Evolutionary conservation across 176 grass and related monocot genomes (phyloP), one percentile per base, ranked within the genome.

Genomic region (Chrysopogon serrulatus): DNA sequence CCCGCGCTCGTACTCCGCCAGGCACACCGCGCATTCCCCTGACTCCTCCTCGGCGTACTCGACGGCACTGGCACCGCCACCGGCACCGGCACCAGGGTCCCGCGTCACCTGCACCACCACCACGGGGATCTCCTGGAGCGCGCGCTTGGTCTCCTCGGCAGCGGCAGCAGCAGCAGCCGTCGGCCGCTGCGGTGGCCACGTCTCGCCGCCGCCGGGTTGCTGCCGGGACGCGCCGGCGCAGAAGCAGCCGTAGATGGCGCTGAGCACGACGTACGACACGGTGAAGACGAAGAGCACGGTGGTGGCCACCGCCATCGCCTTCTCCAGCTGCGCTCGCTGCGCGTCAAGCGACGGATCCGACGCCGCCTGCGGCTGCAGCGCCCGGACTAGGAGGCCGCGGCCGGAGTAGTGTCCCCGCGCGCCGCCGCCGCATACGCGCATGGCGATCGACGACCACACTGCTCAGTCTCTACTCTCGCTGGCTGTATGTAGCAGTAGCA

Each of bases 1-100:
- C n/a, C 84, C 87, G 28, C n/a, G 53, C 1, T 18, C 36, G 69
- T 87, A 89, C 84, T 87, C 83, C 36, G 69, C 80, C 24, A 92
- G 32, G 80, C 90, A 92, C 84, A 89, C 84, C 31, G 84, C 60
- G 37, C 90, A 86, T 6, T 53, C 71, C 5, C 19, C 71, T 4
- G 10, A 37, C 19, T 19, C 68, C 26, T 48, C 56, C 3, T n/a
- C n/a, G n/a, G 37, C 1, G 49, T 23, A 3, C 21, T 23, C 23
- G 11, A 0, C 47, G n/a, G 0, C 64, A 10, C 53, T 21, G 21
- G 8, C 2, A 8, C 8, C 8, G 5, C 19, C 7, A 0, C 19
- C 19, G n/a, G n/a, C n/a, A 41, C 8, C 2, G 9, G 9, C 44
- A 3, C 13, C 44, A 27, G 57, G 24, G 24, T 27, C 56, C 56